Conservation (phyloP, 345 rosid genomes). For the Linum lewisii region DNA sequence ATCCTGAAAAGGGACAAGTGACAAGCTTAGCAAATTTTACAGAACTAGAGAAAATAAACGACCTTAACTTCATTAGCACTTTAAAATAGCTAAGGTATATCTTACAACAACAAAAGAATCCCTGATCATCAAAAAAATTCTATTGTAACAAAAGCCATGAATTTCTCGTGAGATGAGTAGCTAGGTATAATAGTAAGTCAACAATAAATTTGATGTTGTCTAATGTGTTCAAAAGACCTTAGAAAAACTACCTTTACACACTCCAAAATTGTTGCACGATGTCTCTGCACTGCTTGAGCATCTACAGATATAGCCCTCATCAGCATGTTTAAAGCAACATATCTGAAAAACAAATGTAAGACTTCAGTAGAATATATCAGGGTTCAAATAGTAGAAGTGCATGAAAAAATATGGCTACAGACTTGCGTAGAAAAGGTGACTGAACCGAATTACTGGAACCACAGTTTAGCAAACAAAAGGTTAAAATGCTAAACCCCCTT, state of each 20-base stretch:
- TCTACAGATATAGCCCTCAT: slow-evolving; percentile 87
- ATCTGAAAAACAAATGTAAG: slow-evolving; percentile 37
- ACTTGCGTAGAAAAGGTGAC: background rate
- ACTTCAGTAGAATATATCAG: slow-evolving; percentile 2
- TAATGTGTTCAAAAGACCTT: background rate
- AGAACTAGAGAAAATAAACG: background rate
- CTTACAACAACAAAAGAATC: too few relatives aligned
- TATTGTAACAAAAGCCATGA: too few relatives aligned
- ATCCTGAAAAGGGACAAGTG: slow-evolving; percentile 54
- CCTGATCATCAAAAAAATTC: too few relatives aligned
- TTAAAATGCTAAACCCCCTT: background rate
- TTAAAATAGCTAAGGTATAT: too few relatives aligned
- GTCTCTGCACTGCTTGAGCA: slow-evolving; percentile 95
- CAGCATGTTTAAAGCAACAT: slow-evolving; percentile 94
- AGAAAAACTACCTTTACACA: slow-evolving; percentile 70
- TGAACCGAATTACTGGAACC: background rate
- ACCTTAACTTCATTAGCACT: too few relatives aligned
- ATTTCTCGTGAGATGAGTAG: too few relatives aligned
- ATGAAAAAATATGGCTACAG: background rate
- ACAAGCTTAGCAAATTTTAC: slow-evolving; percentile 11
- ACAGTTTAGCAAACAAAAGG: background rate
- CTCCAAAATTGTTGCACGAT: slow-evolving; percentile 89
- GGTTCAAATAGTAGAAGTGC: background rate
- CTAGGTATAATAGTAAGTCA: too few relatives aligned
- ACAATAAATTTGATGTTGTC: too few relatives aligned